Evolutionary conservation across 2,329 filamentous ascomycete genomes (phyloP).

Genomic region (Talaromyces sp.): DNA sequence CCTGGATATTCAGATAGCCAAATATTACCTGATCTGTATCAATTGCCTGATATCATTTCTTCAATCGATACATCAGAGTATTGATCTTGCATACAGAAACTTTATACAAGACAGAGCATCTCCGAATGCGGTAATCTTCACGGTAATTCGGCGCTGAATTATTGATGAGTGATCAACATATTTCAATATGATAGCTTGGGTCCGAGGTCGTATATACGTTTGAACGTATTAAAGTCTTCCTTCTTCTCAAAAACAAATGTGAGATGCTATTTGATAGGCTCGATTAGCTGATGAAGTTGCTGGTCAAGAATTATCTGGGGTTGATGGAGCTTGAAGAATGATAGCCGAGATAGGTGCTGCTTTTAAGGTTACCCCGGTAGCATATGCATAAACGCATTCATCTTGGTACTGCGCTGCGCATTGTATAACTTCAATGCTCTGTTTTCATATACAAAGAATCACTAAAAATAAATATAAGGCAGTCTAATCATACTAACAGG

Average conservation of each 20-base stretch:
- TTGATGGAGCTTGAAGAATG: not conserved
- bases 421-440: too few relatives aligned
- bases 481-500: too few relatives aligned
- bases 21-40: too few relatives aligned
- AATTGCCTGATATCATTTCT: too few relatives aligned
- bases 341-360: not conserved
- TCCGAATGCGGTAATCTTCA: not conserved
- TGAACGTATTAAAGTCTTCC: not conserved
- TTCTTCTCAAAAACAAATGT: not conserved
- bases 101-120: not conserved
- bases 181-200: not conserved
- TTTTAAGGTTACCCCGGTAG: not conserved
- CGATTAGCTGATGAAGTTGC: not conserved
- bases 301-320: not conserved
- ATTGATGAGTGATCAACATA: conserved; percentile 2
- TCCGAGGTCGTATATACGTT: not conserved
- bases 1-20: too few relatives aligned
- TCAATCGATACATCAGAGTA: too few relatives aligned
- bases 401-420: too few relatives aligned
- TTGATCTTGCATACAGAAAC: not conserved
- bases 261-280: not conserved
- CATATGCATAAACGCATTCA: not conserved
- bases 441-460: too few relatives aligned
- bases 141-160: not conserved
- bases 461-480: too few relatives aligned